Conservation (phyloP, 2,329 filamentous ascomycete species). For the Verticillium zaregamsianum region DNA sequence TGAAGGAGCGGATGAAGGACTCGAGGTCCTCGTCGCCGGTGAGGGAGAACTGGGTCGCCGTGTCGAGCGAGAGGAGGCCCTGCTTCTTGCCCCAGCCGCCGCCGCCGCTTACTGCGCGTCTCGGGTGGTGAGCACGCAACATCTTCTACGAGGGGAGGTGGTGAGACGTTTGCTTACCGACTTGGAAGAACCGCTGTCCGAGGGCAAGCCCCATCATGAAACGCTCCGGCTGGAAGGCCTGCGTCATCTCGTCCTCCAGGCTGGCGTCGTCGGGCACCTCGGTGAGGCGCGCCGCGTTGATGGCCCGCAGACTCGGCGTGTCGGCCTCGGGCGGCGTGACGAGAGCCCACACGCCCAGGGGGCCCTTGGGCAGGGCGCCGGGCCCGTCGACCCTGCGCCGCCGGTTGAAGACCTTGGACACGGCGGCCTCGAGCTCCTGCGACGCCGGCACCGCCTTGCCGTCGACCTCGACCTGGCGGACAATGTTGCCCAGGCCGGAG, state of each 20-base stretch:
- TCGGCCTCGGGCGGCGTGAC: slow-evolving; percentile 44
- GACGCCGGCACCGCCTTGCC: slow-evolving; percentile 57
- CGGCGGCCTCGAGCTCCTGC: slow-evolving; percentile 62
- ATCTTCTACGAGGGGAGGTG: too few species aligned
- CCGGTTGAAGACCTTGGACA: slow-evolving; percentile 53
- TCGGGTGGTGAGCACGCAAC: background rate
- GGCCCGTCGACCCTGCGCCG: slow-evolving; percentile 17
- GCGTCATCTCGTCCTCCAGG: slow-evolving; percentile 8
- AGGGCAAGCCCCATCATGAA: background rate
- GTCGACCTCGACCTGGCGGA: slow-evolving; percentile 56
- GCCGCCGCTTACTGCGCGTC: slow-evolving; percentile 64
- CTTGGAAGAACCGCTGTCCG: background rate
- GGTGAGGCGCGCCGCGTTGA: background rate
- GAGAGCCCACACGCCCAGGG: slow-evolving; percentile 70
- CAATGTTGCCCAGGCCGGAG: slow-evolving; percentile 73
- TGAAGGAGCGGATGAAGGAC: slow-evolving; percentile 38
- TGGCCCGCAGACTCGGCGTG: slow-evolving; percentile 6
- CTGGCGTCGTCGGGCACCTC: slow-evolving; percentile 1
- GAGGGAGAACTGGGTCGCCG: slow-evolving; percentile 52
- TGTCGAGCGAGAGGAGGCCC: slow-evolving; percentile 74
- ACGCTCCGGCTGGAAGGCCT: slow-evolving; percentile 3
- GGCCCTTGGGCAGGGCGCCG: slow-evolving; percentile 29
- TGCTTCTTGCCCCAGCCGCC: slow-evolving; percentile 82
- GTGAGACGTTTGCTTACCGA: background rate
- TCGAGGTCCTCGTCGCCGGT: slow-evolving; percentile 45